Base-by-base conservation (phyloP, 768 basidiomycete species). In the Rhodosporidiobolus odoratus region DNA sequence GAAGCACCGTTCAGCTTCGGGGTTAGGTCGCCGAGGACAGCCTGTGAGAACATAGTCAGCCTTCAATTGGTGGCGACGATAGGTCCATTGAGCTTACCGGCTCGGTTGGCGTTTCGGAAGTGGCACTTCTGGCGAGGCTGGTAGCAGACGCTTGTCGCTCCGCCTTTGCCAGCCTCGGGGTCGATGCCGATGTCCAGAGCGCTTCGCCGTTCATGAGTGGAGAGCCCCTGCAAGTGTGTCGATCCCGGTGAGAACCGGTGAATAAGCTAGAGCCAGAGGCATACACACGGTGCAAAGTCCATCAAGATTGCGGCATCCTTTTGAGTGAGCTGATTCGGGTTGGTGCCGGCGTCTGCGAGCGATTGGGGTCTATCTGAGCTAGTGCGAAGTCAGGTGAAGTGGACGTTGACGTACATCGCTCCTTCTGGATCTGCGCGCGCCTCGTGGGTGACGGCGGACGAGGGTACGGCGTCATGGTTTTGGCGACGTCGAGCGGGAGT, bases 361-460 rank as follows among this genome's bases (percentile, higher is more conserved):
- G n/a, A 34, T 12, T 88, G 59, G 83, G 76, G 12, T 92, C 83
- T 16, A 13, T 90, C 89, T 77, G 92, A 91, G 13, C 90, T 85
- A 61, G n/a, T n/a, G 87, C 12, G 21, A 25, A n/a, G 37, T 17
- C 21, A 16, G 10, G 1, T 1, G 8, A 3, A 0, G 12, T n/a
- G n/a, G n/a, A n/a, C n/a, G n/a, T n/a, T n/a, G n/a, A 65, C 67
- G 41, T 9, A 73, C 71, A 71, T 76, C 96, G 89, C 78, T 92
- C 91, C 59, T 92, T 84, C 27, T 92, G 86, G 58, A 90, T 82
- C 0, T 92, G 91, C 52, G 88, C 87, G 79, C 97, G 94, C 0
- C 89, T 91, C 2, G 92, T 92, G 84, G 96, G 96, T 0, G 93
- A 95, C 1, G 96, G 95, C 0, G 96, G 96, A 19, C 95, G 85